Base-by-base conservation (phyloP, 2,329 filamentous ascomycete genomes). In the Leptographium radiaticola region DNA sequence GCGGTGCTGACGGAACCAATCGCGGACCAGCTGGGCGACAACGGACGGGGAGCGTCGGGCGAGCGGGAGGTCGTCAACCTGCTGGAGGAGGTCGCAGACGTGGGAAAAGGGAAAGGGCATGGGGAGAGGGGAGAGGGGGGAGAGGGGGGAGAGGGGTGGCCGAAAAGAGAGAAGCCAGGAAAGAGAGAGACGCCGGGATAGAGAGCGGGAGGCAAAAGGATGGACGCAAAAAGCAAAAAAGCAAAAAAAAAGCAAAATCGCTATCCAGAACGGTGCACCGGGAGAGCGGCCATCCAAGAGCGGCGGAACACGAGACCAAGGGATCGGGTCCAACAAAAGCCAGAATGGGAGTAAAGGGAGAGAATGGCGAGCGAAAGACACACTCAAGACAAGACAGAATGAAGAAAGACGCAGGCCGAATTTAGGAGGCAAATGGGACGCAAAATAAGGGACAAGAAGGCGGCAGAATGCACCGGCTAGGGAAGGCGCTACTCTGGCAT, bases 81-180 rank as follows among this genome's bases (percentile, higher is more conserved):
- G 69, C 57, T 89, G 81, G 45, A 95, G 74, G 5, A 95, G 72
- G 57, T 86, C 79, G 70, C 87, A 91, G 47, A 94, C 70, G 56
- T 77, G 72, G n/a, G 74, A 70, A 66, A 93, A 95, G 1, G 72
- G 73, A 59, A 89, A 74, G 20, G 81, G 74, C 83, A 86, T 86
- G 50, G 42, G 8, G 33, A 13, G 33, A 50, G n/a, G 30, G 5
- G 39, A 31, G 12, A 7, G 12, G 15, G n/a, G 11, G n/a, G 25
- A 51, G n/a, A 2, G 11, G 9, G 33, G n/a, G 15, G 10, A n/a
- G 7, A 25, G 6, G 15, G 30, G 25, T 25, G 33, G 12, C 4
- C 33, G 15, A 44, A 8, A 30, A 12, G 12, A 46, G 11, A 13
- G 25, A 30, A 5, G 25, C 5, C 13, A n/a, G 36, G n/a, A n/a